Evolutionary conservation across 179 eudicot species (phyloP).

Genomic region (Actinidia chinensis): DNA sequence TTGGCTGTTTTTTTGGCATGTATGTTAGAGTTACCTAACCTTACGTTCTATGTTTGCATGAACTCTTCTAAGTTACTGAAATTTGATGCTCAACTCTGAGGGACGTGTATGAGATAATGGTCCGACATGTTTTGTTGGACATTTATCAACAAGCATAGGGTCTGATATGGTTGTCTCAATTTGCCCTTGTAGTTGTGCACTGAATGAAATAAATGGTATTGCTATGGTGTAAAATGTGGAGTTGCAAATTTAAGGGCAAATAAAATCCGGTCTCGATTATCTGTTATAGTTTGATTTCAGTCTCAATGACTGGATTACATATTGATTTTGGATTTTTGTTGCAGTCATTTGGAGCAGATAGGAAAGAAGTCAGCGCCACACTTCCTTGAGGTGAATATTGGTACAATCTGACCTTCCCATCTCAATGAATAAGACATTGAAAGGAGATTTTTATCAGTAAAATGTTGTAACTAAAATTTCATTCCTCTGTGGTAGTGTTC

Average conservation of each 20-base stretch:
- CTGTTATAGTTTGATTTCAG: not conserved
- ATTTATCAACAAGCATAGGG: no score
- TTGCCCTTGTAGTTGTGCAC: no score
- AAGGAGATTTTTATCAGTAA: slow-evolving; percentile 4
- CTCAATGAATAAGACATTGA: not conserved
- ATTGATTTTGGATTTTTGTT: slow-evolving; percentile 17
- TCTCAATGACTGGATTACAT: not conserved
- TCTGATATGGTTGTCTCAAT: no score
- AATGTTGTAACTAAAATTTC: not conserved
- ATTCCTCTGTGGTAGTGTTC: not conserved
- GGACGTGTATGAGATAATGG: no score
- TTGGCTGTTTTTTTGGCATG: no score
- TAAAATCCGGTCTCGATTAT: not conserved
- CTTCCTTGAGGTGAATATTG: slow-evolving; percentile 44
- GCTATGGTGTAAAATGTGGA: not conserved
- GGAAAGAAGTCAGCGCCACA: slow-evolving; percentile 61
- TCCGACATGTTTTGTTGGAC: no score
- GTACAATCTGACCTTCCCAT: not conserved
- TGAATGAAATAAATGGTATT: no score
- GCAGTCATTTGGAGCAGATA: slow-evolving; percentile 86
- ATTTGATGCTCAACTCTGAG: no score
- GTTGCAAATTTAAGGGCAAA: not conserved
- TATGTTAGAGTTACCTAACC: no score
- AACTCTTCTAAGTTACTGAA: no score
- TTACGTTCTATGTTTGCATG: no score